Evolutionary conservation across 2,329 filamentous ascomycete species (phyloP), one percentile per base, ranked within the genome.

Genomic region (Capronia americana): DNA sequence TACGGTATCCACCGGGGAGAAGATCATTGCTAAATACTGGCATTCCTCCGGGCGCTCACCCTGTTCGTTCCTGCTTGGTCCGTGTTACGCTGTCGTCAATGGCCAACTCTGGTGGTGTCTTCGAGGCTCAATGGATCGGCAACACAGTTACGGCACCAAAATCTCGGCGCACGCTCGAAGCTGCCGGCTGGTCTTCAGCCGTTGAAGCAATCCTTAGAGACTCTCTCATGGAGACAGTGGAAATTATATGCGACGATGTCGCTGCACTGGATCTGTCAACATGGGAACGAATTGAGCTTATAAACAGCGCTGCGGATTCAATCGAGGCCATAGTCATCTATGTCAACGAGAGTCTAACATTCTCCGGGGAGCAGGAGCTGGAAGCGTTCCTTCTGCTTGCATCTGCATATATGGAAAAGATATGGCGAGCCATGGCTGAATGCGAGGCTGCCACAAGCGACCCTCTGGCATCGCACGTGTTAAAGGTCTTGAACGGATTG

Each of bases 321-420:
- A 24, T 67, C n/a, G 57, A 67, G 11, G 38, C 20, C 38, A 54
- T 69, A 28, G 58, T 65, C 51, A 55, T 4, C 28, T 67, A 62
- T 20, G 14, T 65, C 24, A 67, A 67, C 41, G 26, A 60, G 17
- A 65, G 58, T 44, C 48, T 69, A 32, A 57, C 26, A 11, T 63
- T 69, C 28, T n/a, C 41, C 2, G 26, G 28, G 24, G 14, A 28
- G 1, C 12, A 53, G 24, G 44, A 63, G 24, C 24, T 69, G 11
- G 53, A 63, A 26, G 51, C 38, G 5, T 67, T 69, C 44, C 44
- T 67, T 12, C n/a, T n/a, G 20, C 61, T 24, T 23, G 46, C 46
- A n/a, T 24, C 46, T 1, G 32, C 55, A 8, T 23, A 51, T 20
- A 50, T 67, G 11, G 63, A 64, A n/a, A 50, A 44, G 28, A 23